Conservation (phyloP, 768 basidiomycete genomes). For the Boletus subparvulus region DNA sequence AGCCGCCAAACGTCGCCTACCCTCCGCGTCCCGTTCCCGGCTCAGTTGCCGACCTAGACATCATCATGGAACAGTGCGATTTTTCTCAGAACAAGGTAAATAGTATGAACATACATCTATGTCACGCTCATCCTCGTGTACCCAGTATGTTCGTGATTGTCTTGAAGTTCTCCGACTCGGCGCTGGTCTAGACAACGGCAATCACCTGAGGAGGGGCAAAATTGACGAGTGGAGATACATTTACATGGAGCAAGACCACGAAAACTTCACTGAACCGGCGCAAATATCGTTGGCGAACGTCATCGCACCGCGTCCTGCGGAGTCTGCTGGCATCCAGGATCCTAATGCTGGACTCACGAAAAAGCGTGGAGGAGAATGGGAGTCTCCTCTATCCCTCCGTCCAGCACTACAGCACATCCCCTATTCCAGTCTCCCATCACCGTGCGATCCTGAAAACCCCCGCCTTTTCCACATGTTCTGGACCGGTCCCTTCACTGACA, state of each 20-base stretch:
- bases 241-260: conserved; percentile 62
- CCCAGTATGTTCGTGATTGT: conserved; percentile 94
- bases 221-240: conserved; percentile 87
- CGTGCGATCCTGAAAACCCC: conserved; percentile 84
- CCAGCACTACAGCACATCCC: conserved; percentile 53
- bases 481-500: conserved; percentile 98
- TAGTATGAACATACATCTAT: not conserved
- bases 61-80: conserved; percentile 90
- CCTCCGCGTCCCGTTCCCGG: conserved; percentile 86
- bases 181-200: conserved; percentile 81
- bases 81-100: conserved; percentile 75
- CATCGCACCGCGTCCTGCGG: conserved; percentile 30
- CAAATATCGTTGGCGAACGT: conserved; percentile 33
- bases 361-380: conserved; percentile 63
- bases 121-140: conserved; percentile 11
- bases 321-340: conserved; percentile 38
- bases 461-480: conserved; percentile 99
- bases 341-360: conserved; percentile 56
- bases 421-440: conserved; percentile 51
- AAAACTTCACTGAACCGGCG: conserved; percentile 39
- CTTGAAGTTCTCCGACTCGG: conserved; percentile 92
- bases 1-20: conserved; percentile 67
- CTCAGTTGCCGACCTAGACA: conserved; percentile 85
- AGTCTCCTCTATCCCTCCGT: conserved; percentile 47
- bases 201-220: conserved; percentile 69